Evolutionary conservation across 2,329 filamentous ascomycete genomes (phyloP).

Genomic region (Exophiala bonariae): DNA sequence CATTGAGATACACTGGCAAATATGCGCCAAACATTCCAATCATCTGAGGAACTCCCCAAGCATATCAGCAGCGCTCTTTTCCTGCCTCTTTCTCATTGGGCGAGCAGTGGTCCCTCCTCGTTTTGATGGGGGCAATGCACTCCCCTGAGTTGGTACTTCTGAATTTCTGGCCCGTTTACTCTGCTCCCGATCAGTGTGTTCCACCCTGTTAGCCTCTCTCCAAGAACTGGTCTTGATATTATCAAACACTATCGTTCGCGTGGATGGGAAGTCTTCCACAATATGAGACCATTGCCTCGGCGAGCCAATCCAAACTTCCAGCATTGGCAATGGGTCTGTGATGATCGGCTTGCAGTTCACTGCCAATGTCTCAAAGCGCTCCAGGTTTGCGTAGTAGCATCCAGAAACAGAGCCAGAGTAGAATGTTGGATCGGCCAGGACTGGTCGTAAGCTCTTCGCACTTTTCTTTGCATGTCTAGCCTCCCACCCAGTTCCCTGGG

Average conservation of each 20-base stretch:
- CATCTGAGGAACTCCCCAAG: slow-evolving; percentile 13
- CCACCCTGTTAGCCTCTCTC: neutral
- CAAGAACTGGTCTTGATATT: slow-evolving; percentile 14
- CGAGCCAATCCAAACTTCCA: slow-evolving; percentile 26
- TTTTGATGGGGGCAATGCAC: slow-evolving; percentile 18
- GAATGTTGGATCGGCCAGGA: slow-evolving; percentile 32
- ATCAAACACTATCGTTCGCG: slow-evolving; percentile 28
- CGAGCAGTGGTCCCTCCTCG: slow-evolving; percentile 8
- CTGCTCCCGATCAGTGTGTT: slow-evolving; percentile 8
- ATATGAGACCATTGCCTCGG: slow-evolving; percentile 27
- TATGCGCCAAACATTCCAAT: neutral
- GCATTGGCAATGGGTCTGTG: slow-evolving; percentile 16
- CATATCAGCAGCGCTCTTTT: slow-evolving; percentile 12
- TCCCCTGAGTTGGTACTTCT: slow-evolving; percentile 8
- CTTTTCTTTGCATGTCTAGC: slow-evolving; percentile 26
- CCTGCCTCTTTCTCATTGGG: slow-evolving; percentile 7
- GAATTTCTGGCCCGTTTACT: slow-evolving; percentile 16
- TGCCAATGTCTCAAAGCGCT: slow-evolving; percentile 11
- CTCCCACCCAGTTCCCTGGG: slow-evolving; percentile 33
- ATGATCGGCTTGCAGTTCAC: slow-evolving; percentile 10
- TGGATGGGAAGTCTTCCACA: slow-evolving; percentile 29
- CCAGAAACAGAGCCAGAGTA: slow-evolving; percentile 21
- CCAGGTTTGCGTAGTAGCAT: slow-evolving; percentile 23
- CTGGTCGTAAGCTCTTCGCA: slow-evolving; percentile 31
- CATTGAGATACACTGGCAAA: too few relatives aligned